Evolutionary conservation across 768 basidiomycete species (phyloP), one percentile per base, ranked within the genome.

Genomic region (Calocybe indica): DNA sequence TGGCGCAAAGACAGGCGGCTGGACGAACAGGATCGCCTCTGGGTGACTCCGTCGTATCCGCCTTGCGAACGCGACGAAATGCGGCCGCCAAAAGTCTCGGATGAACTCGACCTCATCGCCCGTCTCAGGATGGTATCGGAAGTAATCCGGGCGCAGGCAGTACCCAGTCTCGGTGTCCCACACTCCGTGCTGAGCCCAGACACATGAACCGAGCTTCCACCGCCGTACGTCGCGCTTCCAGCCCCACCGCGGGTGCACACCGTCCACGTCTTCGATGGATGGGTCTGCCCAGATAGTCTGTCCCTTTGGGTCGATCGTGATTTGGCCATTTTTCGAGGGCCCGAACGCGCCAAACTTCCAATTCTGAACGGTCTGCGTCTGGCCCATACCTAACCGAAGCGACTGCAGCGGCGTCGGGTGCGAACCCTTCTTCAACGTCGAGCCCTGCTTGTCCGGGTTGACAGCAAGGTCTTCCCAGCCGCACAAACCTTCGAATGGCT

Each of bases 141-240:
- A 98, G 65, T 98, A 95, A 47, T 84, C 76, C 0, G 88, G 83
- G 11, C 71, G 69, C 49, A 91, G 68, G 12, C 92, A 55, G 43
- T 73, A 76, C 1, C 85, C 83, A 0, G 81, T 77, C 49, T 81
- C 73, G 51, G 81, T 49, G 58, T 95, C 87, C 94, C 94, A 97
- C 0, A 96, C 85, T 50, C 82, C 87, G 57, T 95, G 92, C 57
- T 77, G 75, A 0, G 92, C 92, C 92, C 92, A 96, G 10, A 91
- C 61, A 60, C 88, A 91, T 11, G 69, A 78, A 3, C 93, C 93
- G 1, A 92, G 71, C 41, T 73, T 68, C 86, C 92, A 95, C 1
- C 66, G 58, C 1, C 65, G 54, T 3, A 64, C 58, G 46, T 82
- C 83, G 40, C 93, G 80, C 51, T 67, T 80, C 92, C 92, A 98